Conservation (phyloP, 495 filamentous ascomycete genomes). For the Corynascus novoguineensis region DNA sequence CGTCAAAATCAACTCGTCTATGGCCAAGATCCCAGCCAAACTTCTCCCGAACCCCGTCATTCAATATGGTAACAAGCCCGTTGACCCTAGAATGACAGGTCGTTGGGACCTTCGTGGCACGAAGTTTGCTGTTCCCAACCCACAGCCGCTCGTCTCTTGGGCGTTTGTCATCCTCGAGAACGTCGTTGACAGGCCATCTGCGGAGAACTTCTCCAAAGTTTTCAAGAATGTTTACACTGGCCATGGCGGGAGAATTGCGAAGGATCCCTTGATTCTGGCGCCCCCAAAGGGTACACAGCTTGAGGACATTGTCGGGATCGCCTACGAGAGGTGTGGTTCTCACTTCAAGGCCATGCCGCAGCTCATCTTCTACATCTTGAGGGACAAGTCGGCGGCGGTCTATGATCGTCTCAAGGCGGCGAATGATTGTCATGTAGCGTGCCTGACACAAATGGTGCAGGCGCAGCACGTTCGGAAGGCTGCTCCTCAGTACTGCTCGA, state of each 20-base stretch:
- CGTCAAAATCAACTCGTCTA: slow-evolving; percentile 55
- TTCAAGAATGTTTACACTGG: slow-evolving; percentile 58
- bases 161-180: slow-evolving; percentile 44
- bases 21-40: slow-evolving; percentile 62
- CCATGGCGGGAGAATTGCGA: slow-evolving; percentile 65
- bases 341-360: slow-evolving; percentile 39
- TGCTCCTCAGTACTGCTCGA: slow-evolving; percentile 73
- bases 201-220: slow-evolving; percentile 51
- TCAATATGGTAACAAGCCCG: slow-evolving; percentile 47
- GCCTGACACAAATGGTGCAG: slow-evolving; percentile 69
- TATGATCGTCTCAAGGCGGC: slow-evolving; percentile 81
- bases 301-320: slow-evolving; percentile 21
- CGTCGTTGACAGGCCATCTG: slow-evolving; percentile 33
- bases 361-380: slow-evolving; percentile 67
- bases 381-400: slow-evolving; percentile 54
- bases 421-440: slow-evolving; percentile 72
- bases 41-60: slow-evolving; percentile 66
- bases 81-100: slow-evolving; percentile 55
- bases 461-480: slow-evolving; percentile 53
- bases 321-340: slow-evolving; percentile 16
- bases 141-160: slow-evolving; percentile 59
- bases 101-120: slow-evolving; percentile 82
- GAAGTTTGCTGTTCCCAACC: slow-evolving; percentile 63
- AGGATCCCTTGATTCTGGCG: slow-evolving; percentile 30
- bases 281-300: background rate